Conservation (phyloP, 306 rosid genomes). For the Trifolium subterraneum region DNA sequence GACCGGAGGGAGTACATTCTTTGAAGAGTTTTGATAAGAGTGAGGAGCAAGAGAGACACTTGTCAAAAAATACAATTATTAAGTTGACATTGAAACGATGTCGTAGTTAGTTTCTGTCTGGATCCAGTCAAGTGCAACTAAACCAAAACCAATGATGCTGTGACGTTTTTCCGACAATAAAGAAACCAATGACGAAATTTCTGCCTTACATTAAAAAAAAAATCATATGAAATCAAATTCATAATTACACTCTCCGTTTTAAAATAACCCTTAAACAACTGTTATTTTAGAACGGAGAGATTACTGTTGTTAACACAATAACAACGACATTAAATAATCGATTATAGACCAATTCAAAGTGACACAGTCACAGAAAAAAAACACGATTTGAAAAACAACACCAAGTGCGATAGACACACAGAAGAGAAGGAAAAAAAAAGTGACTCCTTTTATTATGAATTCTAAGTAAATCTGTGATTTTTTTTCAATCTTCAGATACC, state of each 20-base stretch:
- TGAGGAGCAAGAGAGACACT: too few relatives aligned
- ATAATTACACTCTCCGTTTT: too few relatives aligned
- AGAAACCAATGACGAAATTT: slow-evolving; percentile 43
- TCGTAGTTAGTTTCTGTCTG: slow-evolving; percentile 4
- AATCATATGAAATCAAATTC: neutral
- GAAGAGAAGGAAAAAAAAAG: slow-evolving; percentile 1
- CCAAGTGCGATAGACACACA: slow-evolving; percentile 7
- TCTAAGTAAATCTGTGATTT: slow-evolving; percentile 29
- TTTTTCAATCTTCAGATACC: neutral
- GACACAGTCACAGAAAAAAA: slow-evolving; percentile 19
- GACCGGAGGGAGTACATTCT: too few relatives aligned
- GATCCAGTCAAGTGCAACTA: slow-evolving; percentile 42
- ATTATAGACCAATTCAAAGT: slow-evolving; percentile 28
- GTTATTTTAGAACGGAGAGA: too few relatives aligned
- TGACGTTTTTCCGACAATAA: slow-evolving; percentile 32
- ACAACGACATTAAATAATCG: neutral
- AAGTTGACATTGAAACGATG: slow-evolving; percentile 31
- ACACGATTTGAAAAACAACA: neutral
- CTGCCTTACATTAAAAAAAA: neutral
- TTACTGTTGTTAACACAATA: neutral
- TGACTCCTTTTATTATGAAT: slow-evolving; percentile 33
- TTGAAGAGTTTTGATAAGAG: too few relatives aligned
- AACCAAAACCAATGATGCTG: slow-evolving; percentile 45
- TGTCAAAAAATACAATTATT: slow-evolving; percentile 1
- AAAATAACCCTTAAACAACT: too few relatives aligned